These are phyloP conservation scores for Alternaria tenuissima DNA, from an alignment of 2,329 filamentous ascomycete species.

Conservation along the genomic window DNA sequence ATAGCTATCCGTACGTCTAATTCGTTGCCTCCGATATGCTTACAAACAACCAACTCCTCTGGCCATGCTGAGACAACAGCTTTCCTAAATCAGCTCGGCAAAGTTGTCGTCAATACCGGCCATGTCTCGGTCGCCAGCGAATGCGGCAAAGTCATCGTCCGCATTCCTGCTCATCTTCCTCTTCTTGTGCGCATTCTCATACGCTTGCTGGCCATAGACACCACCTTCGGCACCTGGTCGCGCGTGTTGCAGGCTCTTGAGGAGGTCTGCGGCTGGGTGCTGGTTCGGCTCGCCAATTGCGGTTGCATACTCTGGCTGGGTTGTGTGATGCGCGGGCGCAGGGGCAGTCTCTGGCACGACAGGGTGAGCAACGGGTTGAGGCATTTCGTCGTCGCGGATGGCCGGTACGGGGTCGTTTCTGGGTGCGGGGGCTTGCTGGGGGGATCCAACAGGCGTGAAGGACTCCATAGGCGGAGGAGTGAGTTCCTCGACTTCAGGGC, in stretches of 20 bases:
- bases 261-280: constrained; percentile 38
- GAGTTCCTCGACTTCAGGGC: constrained; percentile 84
- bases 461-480: constrained; percentile 77
- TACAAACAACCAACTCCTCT: background rate
- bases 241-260: constrained; percentile 42
- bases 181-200: constrained; percentile 45
- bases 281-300: constrained; percentile 30
- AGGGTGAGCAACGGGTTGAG: constrained; percentile 34
- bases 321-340: constrained; percentile 28
- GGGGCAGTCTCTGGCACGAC: constrained; percentile 36
- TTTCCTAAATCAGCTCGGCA: constrained; percentile 58
- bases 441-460: constrained; percentile 61
- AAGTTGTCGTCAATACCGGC: constrained; percentile 68
- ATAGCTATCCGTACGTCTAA: background rate
- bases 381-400: constrained; percentile 41
- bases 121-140: constrained; percentile 60
- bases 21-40: background rate
- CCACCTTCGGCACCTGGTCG: constrained; percentile 32
- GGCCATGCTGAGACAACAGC: background rate
- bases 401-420: constrained; percentile 29
- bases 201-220: constrained; percentile 34
- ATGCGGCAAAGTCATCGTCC: constrained; percentile 51
- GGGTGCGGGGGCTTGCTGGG: constrained; percentile 36
- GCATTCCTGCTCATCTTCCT: constrained; percentile 47
- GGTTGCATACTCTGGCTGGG: constrained; percentile 33